Percentiles rank a stretch among this genome's conserved stretches.
phyloP scores from a whole-genome alignment of 768 basidiomycete species.

The Suillus paluster region DNA sequence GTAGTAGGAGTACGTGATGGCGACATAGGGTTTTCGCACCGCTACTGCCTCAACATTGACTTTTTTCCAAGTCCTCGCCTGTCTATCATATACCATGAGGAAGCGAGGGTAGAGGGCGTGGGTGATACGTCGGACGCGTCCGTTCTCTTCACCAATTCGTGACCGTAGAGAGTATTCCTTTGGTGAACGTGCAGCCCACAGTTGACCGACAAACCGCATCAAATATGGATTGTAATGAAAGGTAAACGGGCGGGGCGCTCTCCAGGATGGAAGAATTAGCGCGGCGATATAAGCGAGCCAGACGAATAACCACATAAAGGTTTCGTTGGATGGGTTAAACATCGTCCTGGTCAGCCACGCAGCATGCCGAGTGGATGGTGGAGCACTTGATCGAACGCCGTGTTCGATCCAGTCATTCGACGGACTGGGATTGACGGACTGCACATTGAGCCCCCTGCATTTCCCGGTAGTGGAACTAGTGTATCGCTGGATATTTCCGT shows the following conservation, averaged over 20 bases:
- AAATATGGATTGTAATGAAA: conserved; percentile 22
- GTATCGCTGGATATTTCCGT: conserved; percentile 23
- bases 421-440: conserved; percentile 23
- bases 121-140: conserved; percentile 10
- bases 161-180: conserved; percentile 24
- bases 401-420: conserved; percentile 2
- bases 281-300: conserved; percentile 24
- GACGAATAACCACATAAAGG: conserved; percentile 16
- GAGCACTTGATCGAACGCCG: not conserved
- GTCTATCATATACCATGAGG: conserved; percentile 20
- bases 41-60: conserved; percentile 8
- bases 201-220: conserved; percentile 23
- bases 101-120: conserved; percentile 18
- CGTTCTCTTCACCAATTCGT: conserved; percentile 6
- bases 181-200: conserved; percentile 28
- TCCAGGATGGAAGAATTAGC: conserved; percentile 15
- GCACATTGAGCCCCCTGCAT: conserved; percentile 27
- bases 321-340: not conserved
- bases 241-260: conserved; percentile 1
- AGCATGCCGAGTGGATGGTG: conserved; percentile 18
- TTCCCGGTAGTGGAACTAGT: conserved; percentile 27
- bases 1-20: conserved; percentile 21
- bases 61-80: conserved; percentile 4
- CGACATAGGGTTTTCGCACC: conserved; percentile 18
- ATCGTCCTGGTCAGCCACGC: conserved; percentile 18